Percentiles rank a stretch among this genome's conserved stretches.
These are phyloP conservation scores for Psilocybe sp. DNA, from an alignment of 768 basidiomycete genomes.

Conservation along the genomic window DNA sequence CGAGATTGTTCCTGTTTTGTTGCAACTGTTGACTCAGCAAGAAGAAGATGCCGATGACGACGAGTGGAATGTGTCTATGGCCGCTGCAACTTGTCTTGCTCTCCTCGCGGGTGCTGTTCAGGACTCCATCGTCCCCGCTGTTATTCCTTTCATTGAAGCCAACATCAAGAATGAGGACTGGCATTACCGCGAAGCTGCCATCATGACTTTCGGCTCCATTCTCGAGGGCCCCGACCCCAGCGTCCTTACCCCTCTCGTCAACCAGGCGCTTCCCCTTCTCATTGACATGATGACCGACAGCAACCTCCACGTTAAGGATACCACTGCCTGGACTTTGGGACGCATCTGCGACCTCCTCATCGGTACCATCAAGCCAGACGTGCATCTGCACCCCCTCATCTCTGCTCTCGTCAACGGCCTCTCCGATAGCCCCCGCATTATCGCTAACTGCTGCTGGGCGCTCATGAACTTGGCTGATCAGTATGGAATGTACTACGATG, in stretches of 20 bases:
- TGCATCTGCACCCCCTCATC: constrained; percentile 81
- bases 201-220: constrained; percentile 98
- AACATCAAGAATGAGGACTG: constrained; percentile 92
- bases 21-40: constrained; percentile 85
- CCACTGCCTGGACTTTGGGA: constrained; percentile 96
- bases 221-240: constrained; percentile 92
- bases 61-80: constrained; percentile 99
- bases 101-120: constrained; percentile 89
- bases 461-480: constrained; percentile 95
- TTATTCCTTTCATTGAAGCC: constrained; percentile 97
- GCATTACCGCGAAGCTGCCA: constrained; percentile 94
- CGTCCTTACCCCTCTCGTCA: constrained; percentile 86
- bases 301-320: constrained; percentile 89
- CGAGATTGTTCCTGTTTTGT: constrained; percentile 91
- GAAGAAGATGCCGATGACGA: constrained; percentile 98
- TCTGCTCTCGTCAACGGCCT: constrained; percentile 81
- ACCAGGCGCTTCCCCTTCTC: constrained; percentile 89
- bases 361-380: constrained; percentile 81
- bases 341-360: constrained; percentile 91
- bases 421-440: constrained; percentile 78
- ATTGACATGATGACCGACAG: constrained; percentile 94
- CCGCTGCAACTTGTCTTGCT: constrained; percentile 87
- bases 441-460: constrained; percentile 94
- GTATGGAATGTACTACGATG: constrained; percentile 64
- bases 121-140: constrained; percentile 86